Percentiles rank a stretch among this genome's conserved stretches.
phyloP scores from a whole-genome alignment of 768 basidiomycete species.

The Kwoniella mangroviensis region DNA sequence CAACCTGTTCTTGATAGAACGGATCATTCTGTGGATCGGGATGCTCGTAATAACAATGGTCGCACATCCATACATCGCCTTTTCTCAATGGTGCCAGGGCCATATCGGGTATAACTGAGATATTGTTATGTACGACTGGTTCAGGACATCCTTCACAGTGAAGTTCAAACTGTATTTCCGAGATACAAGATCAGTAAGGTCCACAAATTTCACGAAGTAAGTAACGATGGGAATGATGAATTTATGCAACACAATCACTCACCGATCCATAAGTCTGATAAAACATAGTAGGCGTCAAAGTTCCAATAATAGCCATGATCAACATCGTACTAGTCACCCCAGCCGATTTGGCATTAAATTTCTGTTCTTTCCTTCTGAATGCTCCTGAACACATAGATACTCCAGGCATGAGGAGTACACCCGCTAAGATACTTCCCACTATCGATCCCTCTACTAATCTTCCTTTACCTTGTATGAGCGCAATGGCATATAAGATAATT shows the following conservation, averaged over 20 bases:
- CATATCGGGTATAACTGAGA: constrained; percentile 15
- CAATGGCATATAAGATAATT: constrained; percentile 88
- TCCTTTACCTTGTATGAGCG: constrained; percentile 87
- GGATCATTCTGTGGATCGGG: constrained; percentile 90
- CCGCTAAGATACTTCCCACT: constrained; percentile 90
- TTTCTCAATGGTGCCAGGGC: constrained; percentile 3
- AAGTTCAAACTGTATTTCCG: constrained; percentile 41
- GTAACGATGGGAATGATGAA: no score
- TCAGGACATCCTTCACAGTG: constrained; percentile 56
- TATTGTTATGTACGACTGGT: constrained; percentile 16
- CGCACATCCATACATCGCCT: constrained; percentile 75
- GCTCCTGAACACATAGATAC: constrained; percentile 93
- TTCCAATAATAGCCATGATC: constrained; percentile 99
- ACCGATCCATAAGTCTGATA: constrained; percentile 98
- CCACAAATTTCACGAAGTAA: no score
- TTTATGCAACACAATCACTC: constrained; percentile 55
- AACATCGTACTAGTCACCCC: constrained; percentile 99
- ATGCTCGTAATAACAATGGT: constrained; percentile 92
- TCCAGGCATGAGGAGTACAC: constrained; percentile 95
- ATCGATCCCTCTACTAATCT: constrained; percentile 96
- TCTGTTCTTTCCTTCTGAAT: constrained; percentile 86
- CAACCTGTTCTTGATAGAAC: constrained; percentile 95
- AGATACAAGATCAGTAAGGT: no score
- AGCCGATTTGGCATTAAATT: constrained; percentile 98
- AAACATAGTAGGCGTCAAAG: constrained; percentile 90